Base-by-base conservation (phyloP, 257 asterid species). In the Nicotiana attenuata region DNA sequence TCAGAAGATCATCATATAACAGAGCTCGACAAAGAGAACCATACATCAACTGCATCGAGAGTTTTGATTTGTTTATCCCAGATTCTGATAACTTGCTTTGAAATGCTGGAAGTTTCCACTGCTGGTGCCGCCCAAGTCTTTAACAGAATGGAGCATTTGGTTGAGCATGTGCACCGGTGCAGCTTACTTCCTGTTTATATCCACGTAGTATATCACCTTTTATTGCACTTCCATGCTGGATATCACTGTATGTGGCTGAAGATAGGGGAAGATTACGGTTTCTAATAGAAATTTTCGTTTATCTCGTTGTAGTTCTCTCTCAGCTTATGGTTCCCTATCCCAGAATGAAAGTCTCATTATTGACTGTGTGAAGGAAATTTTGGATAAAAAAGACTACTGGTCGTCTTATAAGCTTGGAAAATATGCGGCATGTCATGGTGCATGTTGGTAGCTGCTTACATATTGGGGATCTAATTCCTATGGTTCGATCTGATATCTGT, bases 391-490 rank as follows among this genome's bases (percentile, higher is more conserved):
- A 26, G 89, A 84, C 84, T 76, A 89, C 84, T 96, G 97, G 98
- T 76, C 79, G 55, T 87, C 87, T 63, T 96, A 94, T 84, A 90
- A 90, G 84, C 93, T 91, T 80, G 99, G 94, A 84, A 93, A 86
- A 88, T 84, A 50, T 83, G 97, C 98, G 17, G 92, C 90, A 61
- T 90, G 92, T 82, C 93, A 85, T 47, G 99, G 99, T 83, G 92
- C 94, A 56, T 96, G 98, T 85, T 89, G 47, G 86, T 92, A 1
- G 91, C 97, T 87, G 85, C 92, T 69, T 90, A 87, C 86, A 83
- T 96, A 82, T 96, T 82, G 93, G 89, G 88, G 88, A 89, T 76
- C 92, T 94, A 76, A 81, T 56, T 31, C 50, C 80, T 10, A 82
- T 65, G 69, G 97, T 86, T 86, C 82, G 85, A 76, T 91, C 99